A percentile compares a stretch with the other conserved stretches of the same genome.
These are phyloP conservation scores for Eutrema japonicum DNA, from an alignment of 345 rosid species.

Conservation along the genomic window DNA sequence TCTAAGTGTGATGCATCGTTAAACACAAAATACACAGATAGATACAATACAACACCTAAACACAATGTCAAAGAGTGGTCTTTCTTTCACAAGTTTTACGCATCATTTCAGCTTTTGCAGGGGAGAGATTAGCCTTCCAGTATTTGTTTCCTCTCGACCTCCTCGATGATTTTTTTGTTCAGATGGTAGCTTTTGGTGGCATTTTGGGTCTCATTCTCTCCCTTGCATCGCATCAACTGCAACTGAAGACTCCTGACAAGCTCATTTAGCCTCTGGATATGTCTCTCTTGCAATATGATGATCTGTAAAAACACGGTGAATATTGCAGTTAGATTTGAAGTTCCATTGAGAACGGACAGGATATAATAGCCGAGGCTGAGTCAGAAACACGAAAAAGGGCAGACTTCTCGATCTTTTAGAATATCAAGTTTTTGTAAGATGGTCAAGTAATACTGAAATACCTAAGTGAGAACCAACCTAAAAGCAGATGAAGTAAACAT, in stretches of 20 bases:
- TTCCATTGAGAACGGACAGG: not conserved
- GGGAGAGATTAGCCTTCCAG: constrained; percentile 50
- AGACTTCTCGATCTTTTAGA: not conserved
- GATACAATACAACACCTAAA: constrained; percentile 18
- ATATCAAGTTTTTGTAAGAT: not conserved
- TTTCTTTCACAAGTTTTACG: constrained; percentile 7
- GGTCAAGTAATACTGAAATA: not conserved
- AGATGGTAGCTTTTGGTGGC: constrained; percentile 40
- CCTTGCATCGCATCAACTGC: constrained; percentile 59
- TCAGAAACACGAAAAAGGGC: not conserved
- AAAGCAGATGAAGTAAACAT: not conserved
- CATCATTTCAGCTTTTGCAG: not conserved
- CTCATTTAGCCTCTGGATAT: constrained; percentile 71
- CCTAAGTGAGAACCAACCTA: constrained; percentile 18
- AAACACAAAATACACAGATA: not conserved
- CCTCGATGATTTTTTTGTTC: constrained; percentile 58
- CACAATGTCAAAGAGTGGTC: constrained; percentile 23
- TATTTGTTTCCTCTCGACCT: constrained; percentile 57
- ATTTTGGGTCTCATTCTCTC: constrained; percentile 47
- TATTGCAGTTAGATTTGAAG: constrained; percentile 1
- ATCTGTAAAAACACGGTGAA: constrained; percentile 51
- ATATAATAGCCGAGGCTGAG: not conserved
- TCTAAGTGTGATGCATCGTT: not conserved
- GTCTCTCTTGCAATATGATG: constrained; percentile 76
- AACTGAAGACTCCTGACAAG: constrained; percentile 61